Conservation (phyloP, 441 rosid genomes). For the Erodium texanum region DNA sequence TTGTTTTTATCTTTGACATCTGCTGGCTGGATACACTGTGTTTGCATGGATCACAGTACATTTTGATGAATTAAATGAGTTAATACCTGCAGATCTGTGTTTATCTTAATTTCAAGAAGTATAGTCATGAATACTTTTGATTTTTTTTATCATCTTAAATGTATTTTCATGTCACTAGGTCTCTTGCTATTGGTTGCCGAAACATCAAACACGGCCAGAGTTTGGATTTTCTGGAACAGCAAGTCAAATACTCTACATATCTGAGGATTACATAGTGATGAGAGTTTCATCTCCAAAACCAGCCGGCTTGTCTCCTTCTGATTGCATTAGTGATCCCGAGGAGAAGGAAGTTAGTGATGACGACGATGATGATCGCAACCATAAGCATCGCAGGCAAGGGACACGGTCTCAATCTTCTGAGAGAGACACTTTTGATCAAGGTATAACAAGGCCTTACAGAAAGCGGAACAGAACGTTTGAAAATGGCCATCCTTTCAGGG, state of each 20-base stretch:
- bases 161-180: neutral
- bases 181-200: neutral
- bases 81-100: neutral
- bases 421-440: slow-evolving; percentile 53
- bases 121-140: neutral
- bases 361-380: slow-evolving; percentile 98
- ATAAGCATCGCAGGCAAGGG: slow-evolving; percentile 86
- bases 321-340: slow-evolving; percentile 66
- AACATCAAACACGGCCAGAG: neutral
- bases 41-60: neutral
- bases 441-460: slow-evolving; percentile 50
- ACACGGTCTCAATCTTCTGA: slow-evolving; percentile 62
- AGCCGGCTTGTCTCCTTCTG: slow-evolving; percentile 51
- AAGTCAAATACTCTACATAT: slow-evolving; percentile 8
- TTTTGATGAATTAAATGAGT: neutral
- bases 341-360: slow-evolving; percentile 95
- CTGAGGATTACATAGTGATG: slow-evolving; percentile 50
- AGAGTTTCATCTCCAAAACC: slow-evolving; percentile 62
- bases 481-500: slow-evolving; percentile 56
- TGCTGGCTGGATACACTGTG: neutral
- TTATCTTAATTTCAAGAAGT: slow-evolving; percentile 1
- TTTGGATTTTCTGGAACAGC: neutral
- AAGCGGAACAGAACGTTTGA: slow-evolving; percentile 55
- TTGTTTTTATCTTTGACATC: neutral
- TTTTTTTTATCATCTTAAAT: neutral